Conservation (phyloP, 441 rosid genomes). For the Eruca vesicaria region DNA sequence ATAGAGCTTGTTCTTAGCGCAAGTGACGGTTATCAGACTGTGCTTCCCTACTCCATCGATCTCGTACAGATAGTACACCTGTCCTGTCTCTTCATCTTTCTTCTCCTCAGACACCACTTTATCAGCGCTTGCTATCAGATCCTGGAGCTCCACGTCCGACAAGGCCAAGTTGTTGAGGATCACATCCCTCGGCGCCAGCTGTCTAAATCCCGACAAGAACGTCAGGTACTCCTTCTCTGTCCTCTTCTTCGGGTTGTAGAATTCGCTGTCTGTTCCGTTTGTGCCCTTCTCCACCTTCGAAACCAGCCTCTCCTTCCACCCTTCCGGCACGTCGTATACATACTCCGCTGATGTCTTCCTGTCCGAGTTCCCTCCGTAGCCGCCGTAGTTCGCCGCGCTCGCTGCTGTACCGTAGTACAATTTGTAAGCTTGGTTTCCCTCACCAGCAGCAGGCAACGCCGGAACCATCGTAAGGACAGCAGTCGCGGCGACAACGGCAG, state of each 20-base stretch:
- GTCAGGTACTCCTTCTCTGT: conserved; percentile 85
- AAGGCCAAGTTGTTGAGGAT: conserved; percentile 74
- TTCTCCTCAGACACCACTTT: conserved; percentile 62
- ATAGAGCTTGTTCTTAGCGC: conserved; percentile 81
- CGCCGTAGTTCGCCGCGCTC: conserved; percentile 92
- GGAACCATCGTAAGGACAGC: conserved; percentile 53
- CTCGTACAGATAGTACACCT: conserved; percentile 79
- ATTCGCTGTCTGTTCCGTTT: conserved; percentile 90
- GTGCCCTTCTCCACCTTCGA: conserved; percentile 98
- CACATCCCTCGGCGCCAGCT: conserved; percentile 73
- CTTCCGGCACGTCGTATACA: conserved; percentile 83
- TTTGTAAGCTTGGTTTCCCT: conserved; percentile 38
- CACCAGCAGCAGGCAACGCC: conserved; percentile 44
- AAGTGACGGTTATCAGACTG: conserved; percentile 82
- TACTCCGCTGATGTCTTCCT: conserved; percentile 86
- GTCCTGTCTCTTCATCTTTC: conserved; percentile 63
- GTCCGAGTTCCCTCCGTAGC: conserved; percentile 87
- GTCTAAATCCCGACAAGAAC: conserved; percentile 73
- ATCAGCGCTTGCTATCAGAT: conserved; percentile 72
- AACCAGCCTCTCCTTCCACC: conserved; percentile 86
- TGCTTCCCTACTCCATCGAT: conserved; percentile 72
- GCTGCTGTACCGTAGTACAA: conserved; percentile 92
- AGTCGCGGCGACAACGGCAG: conserved; percentile 58
- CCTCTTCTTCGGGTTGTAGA: conserved; percentile 84
- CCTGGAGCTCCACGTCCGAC: conserved; percentile 83